phyloP scores from a whole-genome alignment of 129 eudicot species.

The Arctium lappa region DNA sequence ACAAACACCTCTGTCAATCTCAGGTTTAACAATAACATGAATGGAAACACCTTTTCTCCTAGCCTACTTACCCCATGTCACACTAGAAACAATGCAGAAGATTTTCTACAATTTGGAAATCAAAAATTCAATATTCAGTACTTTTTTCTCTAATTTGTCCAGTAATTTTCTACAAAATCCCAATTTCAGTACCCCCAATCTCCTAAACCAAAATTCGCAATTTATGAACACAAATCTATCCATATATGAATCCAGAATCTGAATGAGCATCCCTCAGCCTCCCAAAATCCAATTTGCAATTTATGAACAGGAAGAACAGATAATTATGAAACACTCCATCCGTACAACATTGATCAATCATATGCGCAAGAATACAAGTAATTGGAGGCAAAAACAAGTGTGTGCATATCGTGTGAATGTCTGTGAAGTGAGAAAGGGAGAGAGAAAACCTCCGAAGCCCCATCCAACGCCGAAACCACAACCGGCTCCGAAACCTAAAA shows the following conservation, averaged over 20 bases:
- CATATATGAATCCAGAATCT: not conserved
- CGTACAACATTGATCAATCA: not conserved
- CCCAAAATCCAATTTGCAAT: not conserved
- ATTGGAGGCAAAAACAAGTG: not conserved
- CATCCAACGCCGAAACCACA: conserved; percentile 89
- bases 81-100: not conserved
- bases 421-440: not conserved
- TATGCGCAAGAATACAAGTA: not conserved
- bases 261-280: not conserved
- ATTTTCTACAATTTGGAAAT: not conserved
- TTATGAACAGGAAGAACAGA: conserved; percentile 12
- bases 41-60: not conserved
- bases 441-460: conserved; percentile 82
- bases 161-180: not conserved
- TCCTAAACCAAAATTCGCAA: not conserved
- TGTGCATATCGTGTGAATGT: not conserved
- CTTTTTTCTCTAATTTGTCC: not conserved
- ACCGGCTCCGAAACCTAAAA: conserved; percentile 67
- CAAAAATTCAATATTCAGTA: not conserved
- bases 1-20: not conserved
- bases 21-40: not conserved
- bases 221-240: not conserved
- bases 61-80: not conserved
- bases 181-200: not conserved
- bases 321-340: not conserved